Conservation (phyloP, 768 basidiomycete genomes). For the Mycena rebaudengoi region DNA sequence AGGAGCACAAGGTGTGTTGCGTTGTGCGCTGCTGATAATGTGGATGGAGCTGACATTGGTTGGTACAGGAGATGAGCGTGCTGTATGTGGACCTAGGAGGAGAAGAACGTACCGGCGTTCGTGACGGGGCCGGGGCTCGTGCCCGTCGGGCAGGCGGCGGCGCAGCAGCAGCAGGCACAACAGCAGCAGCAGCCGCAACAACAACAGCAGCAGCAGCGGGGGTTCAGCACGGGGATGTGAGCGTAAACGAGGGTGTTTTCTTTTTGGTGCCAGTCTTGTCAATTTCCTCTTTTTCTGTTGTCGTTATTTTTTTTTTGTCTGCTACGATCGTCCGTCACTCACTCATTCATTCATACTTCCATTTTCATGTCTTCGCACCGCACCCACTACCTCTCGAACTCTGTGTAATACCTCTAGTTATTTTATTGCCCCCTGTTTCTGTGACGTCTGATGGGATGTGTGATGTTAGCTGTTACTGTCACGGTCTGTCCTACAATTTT, state of each 20-base stretch:
- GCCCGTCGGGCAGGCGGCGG: constrained; percentile 32
- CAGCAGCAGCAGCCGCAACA: constrained; percentile 19
- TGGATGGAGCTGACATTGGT: too few relatives aligned
- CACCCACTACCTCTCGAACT: constrained; percentile 31
- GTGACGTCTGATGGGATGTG: too few relatives aligned
- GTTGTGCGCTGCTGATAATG: too few relatives aligned
- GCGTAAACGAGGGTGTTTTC: neutral
- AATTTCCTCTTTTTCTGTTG: constrained; percentile 14
- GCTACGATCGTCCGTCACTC: too few relatives aligned
- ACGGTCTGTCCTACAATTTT: too few relatives aligned
- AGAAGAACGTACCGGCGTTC: constrained; percentile 74
- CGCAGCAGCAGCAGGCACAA: constrained; percentile 6
- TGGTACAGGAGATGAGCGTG: too few relatives aligned
- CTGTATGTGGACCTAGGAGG: constrained; percentile 78
- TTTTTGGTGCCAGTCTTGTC: neutral
- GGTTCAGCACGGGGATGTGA: constrained; percentile 21
- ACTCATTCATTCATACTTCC: too few relatives aligned
- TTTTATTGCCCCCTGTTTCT: constrained; percentile 11
- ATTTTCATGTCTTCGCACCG: too few relatives aligned
- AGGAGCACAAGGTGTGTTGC: constrained; percentile 81
- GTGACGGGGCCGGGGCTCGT: constrained; percentile 57
- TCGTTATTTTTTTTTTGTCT: too few relatives aligned
- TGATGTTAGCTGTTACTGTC: too few relatives aligned
- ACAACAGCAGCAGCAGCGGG: constrained; percentile 21
- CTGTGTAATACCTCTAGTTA: constrained; percentile 38